Conservation (phyloP, 2,329 filamentous ascomycete species). For the Microsporum ferrugineum region DNA sequence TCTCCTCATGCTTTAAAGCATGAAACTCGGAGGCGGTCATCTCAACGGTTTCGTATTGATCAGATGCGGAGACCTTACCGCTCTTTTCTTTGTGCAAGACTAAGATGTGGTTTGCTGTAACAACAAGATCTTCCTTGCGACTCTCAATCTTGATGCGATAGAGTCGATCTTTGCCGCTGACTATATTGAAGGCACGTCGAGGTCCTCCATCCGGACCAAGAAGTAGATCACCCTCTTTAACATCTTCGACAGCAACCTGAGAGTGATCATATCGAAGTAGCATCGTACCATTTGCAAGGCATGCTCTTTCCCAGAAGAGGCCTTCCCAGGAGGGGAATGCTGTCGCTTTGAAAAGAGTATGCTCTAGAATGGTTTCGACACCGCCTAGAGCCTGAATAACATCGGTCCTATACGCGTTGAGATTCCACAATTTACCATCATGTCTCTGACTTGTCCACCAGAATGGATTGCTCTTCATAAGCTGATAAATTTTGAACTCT, state of each 20-base stretch:
- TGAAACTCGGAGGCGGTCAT: slow-evolving; percentile 40
- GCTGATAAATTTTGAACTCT: slow-evolving; percentile 95
- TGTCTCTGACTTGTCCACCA: slow-evolving; percentile 99
- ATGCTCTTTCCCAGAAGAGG: slow-evolving; percentile 67
- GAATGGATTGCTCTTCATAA: slow-evolving; percentile 99
- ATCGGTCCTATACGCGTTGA: slow-evolving; percentile 92
- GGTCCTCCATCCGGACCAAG: slow-evolving; percentile 40
- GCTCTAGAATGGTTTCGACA: slow-evolving; percentile 95
- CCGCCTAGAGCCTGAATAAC: slow-evolving; percentile 91
- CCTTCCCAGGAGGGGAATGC: slow-evolving; percentile 97
- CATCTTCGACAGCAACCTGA: slow-evolving; percentile 39
- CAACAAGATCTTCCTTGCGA: slow-evolving; percentile 38
- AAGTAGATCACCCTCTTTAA: slow-evolving; percentile 40
- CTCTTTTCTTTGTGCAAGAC: slow-evolving; percentile 32
- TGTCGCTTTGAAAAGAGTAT: slow-evolving; percentile 92
- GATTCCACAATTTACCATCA: slow-evolving; percentile 93
- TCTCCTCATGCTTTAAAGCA: slow-evolving; percentile 28
- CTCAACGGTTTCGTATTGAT: slow-evolving; percentile 33
- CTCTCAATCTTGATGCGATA: slow-evolving; percentile 40
- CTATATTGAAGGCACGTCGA: slow-evolving; percentile 41
- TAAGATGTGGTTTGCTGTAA: slow-evolving; percentile 41
- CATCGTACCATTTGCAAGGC: slow-evolving; percentile 28
- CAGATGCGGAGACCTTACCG: slow-evolving; percentile 13
- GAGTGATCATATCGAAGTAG: slow-evolving; percentile 37
- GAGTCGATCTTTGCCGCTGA: slow-evolving; percentile 37